Evolutionary conservation across 202 grass and related monocot species (phyloP), one percentile per base, ranked within the genome.

Genomic region (Miscanthus sacchariflorus): DNA sequence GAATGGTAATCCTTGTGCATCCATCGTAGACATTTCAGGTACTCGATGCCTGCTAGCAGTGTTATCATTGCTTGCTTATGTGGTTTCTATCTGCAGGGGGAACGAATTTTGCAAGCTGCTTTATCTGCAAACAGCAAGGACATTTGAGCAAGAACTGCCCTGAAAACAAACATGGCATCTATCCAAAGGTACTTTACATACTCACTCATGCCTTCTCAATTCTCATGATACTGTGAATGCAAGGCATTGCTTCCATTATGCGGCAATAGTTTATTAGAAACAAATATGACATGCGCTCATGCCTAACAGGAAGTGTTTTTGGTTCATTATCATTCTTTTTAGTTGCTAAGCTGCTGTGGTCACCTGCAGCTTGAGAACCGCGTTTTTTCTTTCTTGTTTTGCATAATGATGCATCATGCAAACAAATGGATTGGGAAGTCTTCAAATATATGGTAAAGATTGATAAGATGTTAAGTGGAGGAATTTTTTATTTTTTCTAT

Each of bases 141-240:
- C 96, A 98, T 84, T 87, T 94, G 68, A 98, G 96, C 83, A 96
- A 96, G 70, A 70, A 96, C 78, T 99, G 97, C 69, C 94, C 91
- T 15, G 93, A 95, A 88, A 95, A 91, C 69, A 91, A 83, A 38
- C 91, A 96, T 74, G 97, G 93, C 80, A 94, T 96, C 68, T 99
- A 99, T 91, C 97, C 97, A 74, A 99, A 99, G 94, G 94, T 99
- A 90, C 65, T 83, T 61, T 46, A 40, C 36, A 70, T 84, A 68
- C 35, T 90, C 12, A 40, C 17, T 56, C 46, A 23, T 81, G 8
- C 54, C 27, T 80, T 78, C 21, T 80, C 76, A 48, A 68, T 74
- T 81, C 10, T 69, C 61, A 42, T 76, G 39, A 59, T 90, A 13
- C 38, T 68, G 72, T 30, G 9, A 45, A 64, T 78, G 19, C 45